phyloP scores from a whole-genome alignment of 768 basidiomycete species.

The Kondoa subrosea region DNA sequence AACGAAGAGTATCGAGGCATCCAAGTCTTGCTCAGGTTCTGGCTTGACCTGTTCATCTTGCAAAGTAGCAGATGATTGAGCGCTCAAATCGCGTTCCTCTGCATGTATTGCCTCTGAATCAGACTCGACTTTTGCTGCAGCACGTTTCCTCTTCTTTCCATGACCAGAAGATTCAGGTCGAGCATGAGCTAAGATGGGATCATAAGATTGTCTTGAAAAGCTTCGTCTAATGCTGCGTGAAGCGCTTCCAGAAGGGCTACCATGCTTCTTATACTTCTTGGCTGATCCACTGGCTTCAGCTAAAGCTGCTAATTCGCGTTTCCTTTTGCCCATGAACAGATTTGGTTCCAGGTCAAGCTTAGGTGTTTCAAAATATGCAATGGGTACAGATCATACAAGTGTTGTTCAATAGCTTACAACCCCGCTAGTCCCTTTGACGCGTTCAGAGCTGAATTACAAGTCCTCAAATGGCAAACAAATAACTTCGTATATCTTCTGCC shows the following conservation, averaged over 20 bases:
- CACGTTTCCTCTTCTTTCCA: background rate
- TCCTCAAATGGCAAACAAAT: background rate
- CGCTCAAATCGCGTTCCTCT: background rate
- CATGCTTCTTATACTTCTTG: background rate
- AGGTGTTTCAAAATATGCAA: background rate
- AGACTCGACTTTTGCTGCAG: background rate
- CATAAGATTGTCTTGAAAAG: too few relatives aligned
- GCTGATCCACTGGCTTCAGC: background rate
- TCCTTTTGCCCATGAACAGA: background rate
- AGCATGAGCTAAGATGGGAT: too few relatives aligned
- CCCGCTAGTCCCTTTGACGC: background rate
- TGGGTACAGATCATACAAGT: background rate
- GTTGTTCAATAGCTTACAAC: background rate
- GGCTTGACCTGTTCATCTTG: background rate
- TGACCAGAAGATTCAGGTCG: background rate
- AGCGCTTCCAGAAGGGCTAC: background rate
- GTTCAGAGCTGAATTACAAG: background rate
- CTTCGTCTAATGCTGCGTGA: background rate
- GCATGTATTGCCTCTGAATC: background rate
- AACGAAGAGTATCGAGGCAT: background rate
- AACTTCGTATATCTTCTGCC: background rate
- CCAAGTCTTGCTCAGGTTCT: background rate
- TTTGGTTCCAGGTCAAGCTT: background rate
- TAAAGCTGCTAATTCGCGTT: background rate
- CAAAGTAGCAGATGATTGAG: background rate